Base-by-base conservation (phyloP, 306 rosid species). In the Adenanthera pavonina region DNA sequence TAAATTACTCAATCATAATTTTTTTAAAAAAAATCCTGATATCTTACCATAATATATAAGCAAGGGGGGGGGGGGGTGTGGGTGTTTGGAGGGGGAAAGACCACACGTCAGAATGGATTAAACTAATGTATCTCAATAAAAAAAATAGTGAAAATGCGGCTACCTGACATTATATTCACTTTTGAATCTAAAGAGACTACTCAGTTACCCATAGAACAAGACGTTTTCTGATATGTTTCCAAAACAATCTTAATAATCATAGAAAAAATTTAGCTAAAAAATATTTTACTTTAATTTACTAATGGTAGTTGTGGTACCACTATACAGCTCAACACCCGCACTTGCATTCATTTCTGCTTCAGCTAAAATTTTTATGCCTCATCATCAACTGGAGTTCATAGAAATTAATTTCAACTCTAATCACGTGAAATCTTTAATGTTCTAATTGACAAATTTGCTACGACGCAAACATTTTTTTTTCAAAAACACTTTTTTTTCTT, bases 401-500 rank as follows among this genome's bases (percentile, higher is more conserved):
- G 67, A 68, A 44, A 82, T 74, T 7, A 41, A 65, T 77, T 72
- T 38, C 57, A 76, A 76, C 44, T 44, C 48, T 76, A 19, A 53
- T 33, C 79, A 79, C 67, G 82, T 76, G 89, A 76, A 40, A 76
- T 10, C 73, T 76, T 56, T 62, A 80, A 79, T 86, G 77, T 38
- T 41, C 76, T 76, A 40, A 80, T 48, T 83, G 47, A 25, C 30
- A 0, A 25, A 25, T 79, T 79, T 46, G 52, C 41, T 30, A 1
- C 30, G 41, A 41, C 33, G n/a, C 1, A 25, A 25, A 25, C 30
- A 25, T 25, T 25, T 25, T 25, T 25, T 14, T 38, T 38, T 38
- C 3, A 38, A 38, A 41, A 41, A 41, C 5, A 41, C 46, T 41
- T 41, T 4, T 4, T 25, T 25, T 25, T 25, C 30, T 25, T 25